These are phyloP conservation scores for Torulaspora delbrueckii DNA, from an alignment of 805 yeast species.

Conservation along the genomic window DNA sequence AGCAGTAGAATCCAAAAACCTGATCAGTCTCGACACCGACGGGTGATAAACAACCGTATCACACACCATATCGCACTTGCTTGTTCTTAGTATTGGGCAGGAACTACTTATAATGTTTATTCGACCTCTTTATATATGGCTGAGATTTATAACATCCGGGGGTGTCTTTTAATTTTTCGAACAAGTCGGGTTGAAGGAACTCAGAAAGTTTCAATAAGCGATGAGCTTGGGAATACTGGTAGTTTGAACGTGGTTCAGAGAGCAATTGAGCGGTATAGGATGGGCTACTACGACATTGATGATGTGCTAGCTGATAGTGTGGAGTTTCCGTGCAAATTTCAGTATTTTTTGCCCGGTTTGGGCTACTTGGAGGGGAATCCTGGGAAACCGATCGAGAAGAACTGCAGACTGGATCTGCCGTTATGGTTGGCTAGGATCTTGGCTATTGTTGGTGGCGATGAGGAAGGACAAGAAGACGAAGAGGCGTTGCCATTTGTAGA, in stretches of 20 bases:
- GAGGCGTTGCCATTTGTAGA: slow-evolving; percentile 51
- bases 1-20: slow-evolving; percentile 59
- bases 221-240: neutral
- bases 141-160: neutral
- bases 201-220: neutral
- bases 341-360: slow-evolving; percentile 74
- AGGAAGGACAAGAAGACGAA: slow-evolving; percentile 34
- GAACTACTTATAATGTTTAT: too few species aligned
- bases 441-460: slow-evolving; percentile 44
- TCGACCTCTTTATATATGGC: neutral
- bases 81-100: neutral
- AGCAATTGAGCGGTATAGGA: slow-evolving; percentile 3
- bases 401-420: slow-evolving; percentile 71
- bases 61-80: slow-evolving; percentile 47
- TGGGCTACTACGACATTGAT: slow-evolving; percentile 67
- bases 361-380: slow-evolving; percentile 82
- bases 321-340: slow-evolving; percentile 75
- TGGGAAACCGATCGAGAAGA: slow-evolving; percentile 48
- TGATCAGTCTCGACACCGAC: slow-evolving; percentile 53
- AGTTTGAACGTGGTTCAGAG: neutral
- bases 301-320: slow-evolving; percentile 68
- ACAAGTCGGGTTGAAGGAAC: neutral
- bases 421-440: slow-evolving; percentile 82
- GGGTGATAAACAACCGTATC: slow-evolving; percentile 75
- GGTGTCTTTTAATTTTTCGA: neutral